Base-by-base conservation (phyloP, 306 rosid species). In the Inga oerstediana region DNA sequence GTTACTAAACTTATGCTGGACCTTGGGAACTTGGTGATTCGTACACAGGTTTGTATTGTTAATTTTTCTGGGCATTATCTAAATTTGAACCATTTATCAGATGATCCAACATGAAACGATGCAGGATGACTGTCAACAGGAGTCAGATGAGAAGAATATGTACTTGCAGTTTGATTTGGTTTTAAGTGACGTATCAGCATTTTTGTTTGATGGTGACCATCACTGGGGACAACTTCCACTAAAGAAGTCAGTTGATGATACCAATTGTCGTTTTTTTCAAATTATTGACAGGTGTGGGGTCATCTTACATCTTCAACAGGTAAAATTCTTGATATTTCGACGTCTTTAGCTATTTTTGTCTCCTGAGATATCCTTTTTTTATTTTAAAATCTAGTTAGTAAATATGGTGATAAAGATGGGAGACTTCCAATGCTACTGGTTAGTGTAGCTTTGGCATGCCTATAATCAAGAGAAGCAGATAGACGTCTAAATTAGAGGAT, bases 131-230 rank as follows among this genome's bases (percentile, higher is more conserved):
- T n/a, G 4, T 75, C 87, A 89, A 54, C 76, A 43, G 81, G 88
- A 74, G 79, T 93, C 97, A 43, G 72, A 84, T 61, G 89, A 87
- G 88, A 91, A 92, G 86, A 88, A 90, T 81, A 87, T 91, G 98
- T 96, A 96, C 89, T 78, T 94, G 90, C 97, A 84, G 77, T 96
- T 96, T 87, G 91, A 94, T 88, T 90, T 94, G 84, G 89, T 93
- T 78, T 81, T 96, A 82, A 94, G 97, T 78, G 99, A 96, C 58
- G 94, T 96, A 30, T 94, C 99, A 8, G 99, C 98, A 46, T 96
- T 96, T 92, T 84, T 96, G 87, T 93, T 92, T 85, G 99, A 96
- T 81, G 99, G 99, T 11, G 97, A 96, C 82, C 91, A 89, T 81
- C 86, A 84, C 48, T 94, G 99, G 99, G 87, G 93, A 72, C 89